Evolutionary conservation across 768 basidiomycete genomes (phyloP), one percentile per base, ranked within the genome.

Genomic region (Podaxis pistillaris): DNA sequence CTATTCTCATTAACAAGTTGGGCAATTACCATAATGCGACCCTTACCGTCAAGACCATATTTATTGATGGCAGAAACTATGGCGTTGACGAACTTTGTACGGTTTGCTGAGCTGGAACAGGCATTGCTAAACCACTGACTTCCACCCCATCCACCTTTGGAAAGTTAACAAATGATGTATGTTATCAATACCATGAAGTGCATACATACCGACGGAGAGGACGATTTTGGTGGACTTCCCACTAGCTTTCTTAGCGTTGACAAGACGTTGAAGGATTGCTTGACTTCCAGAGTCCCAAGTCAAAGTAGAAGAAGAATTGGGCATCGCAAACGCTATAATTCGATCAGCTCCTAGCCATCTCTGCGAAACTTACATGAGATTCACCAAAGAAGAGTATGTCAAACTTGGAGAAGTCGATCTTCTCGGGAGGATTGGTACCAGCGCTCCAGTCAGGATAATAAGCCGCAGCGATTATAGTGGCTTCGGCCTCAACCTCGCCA

Each of bases 121-220:
- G 87, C 81, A 60, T 84, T 77, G 40, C 87, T 89, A 71, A 86
- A 93, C 71, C 81, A 88, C 49, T 78, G 71, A 64, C 82, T 80
- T 49, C 89, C 90, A n/a, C 82, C 84, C 91, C 90, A 91, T 2
- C 90, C 90, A 67, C 83, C 82, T 82, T 40, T 76, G 74, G 24
- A 67, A 33, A 19, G n/a, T 50, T 33, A 17, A 3, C 26, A 26
- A 41, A 51, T 28, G 46, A 2, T 22, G 5, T 50, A 67, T 15
- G 41, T 19, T 36, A 56, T 63, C 8, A 2, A 28, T 49, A 61
- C 38, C 74, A 71, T 47, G 72, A 70, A 71, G 70, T 11, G 8
- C 9, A 50, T 50, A 81, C 68, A 71, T 76, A 76, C 89, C 89
- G 59, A 91, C 80, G 36, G 86, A 85, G 26, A 91, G 78, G 50